Evolutionary conservation across 2,329 filamentous ascomycete species (phyloP).

Genomic region (Anthostomella pinea): DNA sequence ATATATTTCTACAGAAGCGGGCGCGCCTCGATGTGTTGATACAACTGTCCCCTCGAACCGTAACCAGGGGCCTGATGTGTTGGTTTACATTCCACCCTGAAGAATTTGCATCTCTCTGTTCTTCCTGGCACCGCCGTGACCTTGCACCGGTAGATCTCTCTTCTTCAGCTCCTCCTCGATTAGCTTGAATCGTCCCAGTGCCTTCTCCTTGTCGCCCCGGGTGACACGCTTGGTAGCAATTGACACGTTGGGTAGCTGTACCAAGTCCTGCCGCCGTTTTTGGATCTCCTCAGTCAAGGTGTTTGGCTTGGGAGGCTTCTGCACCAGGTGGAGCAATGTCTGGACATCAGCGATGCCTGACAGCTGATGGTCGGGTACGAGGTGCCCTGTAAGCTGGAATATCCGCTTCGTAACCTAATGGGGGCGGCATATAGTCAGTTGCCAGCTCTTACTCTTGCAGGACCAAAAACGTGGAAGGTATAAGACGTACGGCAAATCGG

Average conservation of each 20-base stretch:
- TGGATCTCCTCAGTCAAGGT: slow-evolving; percentile 63
- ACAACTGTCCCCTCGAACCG: too few species aligned
- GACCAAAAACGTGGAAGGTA: not conserved
- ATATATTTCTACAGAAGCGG: too few species aligned
- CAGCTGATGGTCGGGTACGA: slow-evolving; percentile 69
- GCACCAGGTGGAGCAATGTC: slow-evolving; percentile 52
- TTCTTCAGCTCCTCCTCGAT: slow-evolving; percentile 68
- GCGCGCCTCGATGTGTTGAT: too few species aligned
- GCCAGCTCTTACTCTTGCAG: too few species aligned
- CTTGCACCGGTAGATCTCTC: slow-evolving; percentile 58
- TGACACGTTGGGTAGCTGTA: slow-evolving; percentile 64
- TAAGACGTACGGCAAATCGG: slow-evolving; percentile 69
- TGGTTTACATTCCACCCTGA: slow-evolving; percentile 37
- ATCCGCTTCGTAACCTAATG: slow-evolving; percentile 81
- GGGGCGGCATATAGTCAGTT: too few species aligned
- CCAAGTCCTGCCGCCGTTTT: slow-evolving; percentile 30
- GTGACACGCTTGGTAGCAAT: slow-evolving; percentile 64
- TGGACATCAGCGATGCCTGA: slow-evolving; percentile 51
- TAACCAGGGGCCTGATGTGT: too few species aligned
- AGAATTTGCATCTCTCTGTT: slow-evolving; percentile 45
- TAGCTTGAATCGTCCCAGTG: slow-evolving; percentile 74
- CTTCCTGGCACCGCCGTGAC: slow-evolving; percentile 39
- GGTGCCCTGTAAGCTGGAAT: slow-evolving; percentile 75
- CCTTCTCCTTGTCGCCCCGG: slow-evolving; percentile 67
- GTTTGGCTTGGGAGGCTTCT: slow-evolving; percentile 52